These are phyloP conservation scores for Stentor coeruleus DNA, from an alignment of 73 alveolate species.

Conservation along the genomic window DNA sequence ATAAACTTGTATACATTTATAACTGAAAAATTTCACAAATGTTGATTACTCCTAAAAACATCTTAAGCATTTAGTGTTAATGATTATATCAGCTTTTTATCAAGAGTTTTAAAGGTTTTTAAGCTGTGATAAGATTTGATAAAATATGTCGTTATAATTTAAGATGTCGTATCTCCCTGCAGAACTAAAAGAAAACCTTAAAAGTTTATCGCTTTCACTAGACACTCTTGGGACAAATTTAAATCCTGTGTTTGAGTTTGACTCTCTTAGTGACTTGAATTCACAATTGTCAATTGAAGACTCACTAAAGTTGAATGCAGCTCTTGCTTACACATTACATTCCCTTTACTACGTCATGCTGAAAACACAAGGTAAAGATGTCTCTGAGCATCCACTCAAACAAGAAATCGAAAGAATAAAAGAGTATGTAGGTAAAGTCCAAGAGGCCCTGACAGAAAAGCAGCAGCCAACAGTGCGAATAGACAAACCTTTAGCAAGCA, in stretches of 20 bases:
- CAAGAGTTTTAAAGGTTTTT: no score
- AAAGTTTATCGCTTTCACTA: neutral
- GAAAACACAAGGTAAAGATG: conserved; percentile 20
- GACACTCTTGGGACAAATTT: neutral
- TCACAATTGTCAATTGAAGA: neutral
- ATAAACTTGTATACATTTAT: no score
- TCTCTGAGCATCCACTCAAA: conserved; percentile 8
- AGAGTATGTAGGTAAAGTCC: conserved; percentile 9
- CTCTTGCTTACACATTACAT: conserved; percentile 5
- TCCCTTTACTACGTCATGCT: conserved; percentile 15
- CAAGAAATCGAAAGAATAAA: conserved; percentile 21
- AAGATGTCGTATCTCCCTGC: conserved; percentile 13
- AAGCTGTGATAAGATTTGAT: no score
- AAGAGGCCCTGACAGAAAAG: neutral
- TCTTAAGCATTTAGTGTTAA: no score
- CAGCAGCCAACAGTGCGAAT: conserved; percentile 13
- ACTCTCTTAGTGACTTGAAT: neutral
- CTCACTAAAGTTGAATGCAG: conserved; percentile 15
- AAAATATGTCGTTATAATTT: no score
- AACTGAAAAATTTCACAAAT: no score
- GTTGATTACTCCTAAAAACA: no score
- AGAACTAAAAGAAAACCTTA: conserved; percentile 17
- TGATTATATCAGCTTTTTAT: no score
- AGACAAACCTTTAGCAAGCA: neutral
- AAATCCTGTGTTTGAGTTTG: conserved; percentile 8